Percentiles rank a stretch among this genome's conserved stretches.
Evolutionary conservation across 2,329 filamentous ascomycete genomes (phyloP).

Genomic region (Fusarium burgessii): DNA sequence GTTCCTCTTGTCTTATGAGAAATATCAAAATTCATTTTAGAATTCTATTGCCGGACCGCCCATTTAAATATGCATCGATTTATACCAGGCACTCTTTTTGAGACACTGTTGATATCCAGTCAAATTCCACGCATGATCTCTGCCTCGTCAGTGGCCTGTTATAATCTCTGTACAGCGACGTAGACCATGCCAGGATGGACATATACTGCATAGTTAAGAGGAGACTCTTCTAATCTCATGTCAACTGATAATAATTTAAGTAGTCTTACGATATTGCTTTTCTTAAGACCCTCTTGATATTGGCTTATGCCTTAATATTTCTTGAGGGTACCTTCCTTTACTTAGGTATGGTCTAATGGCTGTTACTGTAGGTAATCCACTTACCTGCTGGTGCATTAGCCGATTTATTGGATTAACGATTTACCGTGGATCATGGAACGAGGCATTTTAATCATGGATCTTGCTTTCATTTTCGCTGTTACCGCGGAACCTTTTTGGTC

Average conservation of each 20-base stretch:
- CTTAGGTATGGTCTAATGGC: background rate
- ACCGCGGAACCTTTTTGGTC: background rate
- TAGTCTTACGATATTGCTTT: background rate
- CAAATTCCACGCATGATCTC: background rate
- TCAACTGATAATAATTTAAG: background rate
- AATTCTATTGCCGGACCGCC: background rate
- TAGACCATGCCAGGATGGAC: background rate
- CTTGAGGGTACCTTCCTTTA: background rate
- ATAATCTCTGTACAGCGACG: background rate
- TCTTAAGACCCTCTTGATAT: background rate
- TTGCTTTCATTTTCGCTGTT: background rate
- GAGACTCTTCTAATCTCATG: background rate
- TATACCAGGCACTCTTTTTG: background rate
- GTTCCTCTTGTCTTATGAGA: background rate
- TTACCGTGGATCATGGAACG: background rate
- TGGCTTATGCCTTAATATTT: background rate
- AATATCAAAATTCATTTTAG: background rate
- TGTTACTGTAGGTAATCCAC: background rate
- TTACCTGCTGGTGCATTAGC: background rate
- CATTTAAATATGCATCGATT: background rate
- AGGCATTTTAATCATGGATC: conserved; percentile 9
- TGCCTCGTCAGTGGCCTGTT: background rate
- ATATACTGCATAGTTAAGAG: background rate
- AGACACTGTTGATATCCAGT: background rate
- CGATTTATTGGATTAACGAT: background rate